phyloP scores from a whole-genome alignment of 2,329 filamentous ascomycete species.

The Pseudopithomyces chartarum region DNA sequence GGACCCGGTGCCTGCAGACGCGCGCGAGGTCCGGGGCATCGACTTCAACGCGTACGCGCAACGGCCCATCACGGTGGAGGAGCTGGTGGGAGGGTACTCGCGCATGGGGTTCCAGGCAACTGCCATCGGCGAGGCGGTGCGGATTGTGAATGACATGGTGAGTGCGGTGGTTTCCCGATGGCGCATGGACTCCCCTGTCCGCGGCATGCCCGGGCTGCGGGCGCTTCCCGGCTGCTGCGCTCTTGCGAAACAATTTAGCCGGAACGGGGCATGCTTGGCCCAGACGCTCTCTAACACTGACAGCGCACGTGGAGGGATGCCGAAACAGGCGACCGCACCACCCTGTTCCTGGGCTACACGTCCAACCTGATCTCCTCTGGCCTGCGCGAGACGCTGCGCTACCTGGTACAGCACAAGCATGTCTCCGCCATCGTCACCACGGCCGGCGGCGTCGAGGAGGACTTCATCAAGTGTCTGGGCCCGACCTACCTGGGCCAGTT shows the following conservation, averaged over 20 bases:
- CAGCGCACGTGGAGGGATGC: slow-evolving; percentile 81
- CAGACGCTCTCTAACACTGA: slow-evolving; percentile 29
- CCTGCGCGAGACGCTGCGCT: slow-evolving; percentile 86
- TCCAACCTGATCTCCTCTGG: slow-evolving; percentile 98
- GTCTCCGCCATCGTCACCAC: slow-evolving; percentile 94
- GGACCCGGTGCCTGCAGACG: slow-evolving; percentile 75
- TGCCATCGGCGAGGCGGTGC: slow-evolving; percentile 82
- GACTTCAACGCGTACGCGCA: slow-evolving; percentile 85
- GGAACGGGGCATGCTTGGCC: slow-evolving; percentile 31
- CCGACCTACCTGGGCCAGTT: slow-evolving; percentile 93
- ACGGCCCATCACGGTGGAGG: slow-evolving; percentile 79
- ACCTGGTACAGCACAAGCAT: slow-evolving; percentile 89
- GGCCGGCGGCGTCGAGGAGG: slow-evolving; percentile 93
- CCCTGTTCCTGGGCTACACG: slow-evolving; percentile 96
- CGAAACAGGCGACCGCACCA: slow-evolving; percentile 78
- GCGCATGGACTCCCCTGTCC: slow-evolving; percentile 1
- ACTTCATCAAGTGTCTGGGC: slow-evolving; percentile 97
- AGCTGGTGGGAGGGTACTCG: slow-evolving; percentile 80
- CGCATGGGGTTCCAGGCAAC: slow-evolving; percentile 85
- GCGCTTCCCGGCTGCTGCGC: slow-evolving; percentile 19
- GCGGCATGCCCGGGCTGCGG: slow-evolving; percentile 3
- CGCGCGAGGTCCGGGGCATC: slow-evolving; percentile 84
- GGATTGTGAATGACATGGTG: slow-evolving; percentile 96
- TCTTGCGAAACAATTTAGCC: slow-evolving; percentile 36
- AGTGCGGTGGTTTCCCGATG: slow-evolving; percentile 21